Conservation (phyloP, 768 basidiomycete species). For the Lentinula sp. region DNA sequence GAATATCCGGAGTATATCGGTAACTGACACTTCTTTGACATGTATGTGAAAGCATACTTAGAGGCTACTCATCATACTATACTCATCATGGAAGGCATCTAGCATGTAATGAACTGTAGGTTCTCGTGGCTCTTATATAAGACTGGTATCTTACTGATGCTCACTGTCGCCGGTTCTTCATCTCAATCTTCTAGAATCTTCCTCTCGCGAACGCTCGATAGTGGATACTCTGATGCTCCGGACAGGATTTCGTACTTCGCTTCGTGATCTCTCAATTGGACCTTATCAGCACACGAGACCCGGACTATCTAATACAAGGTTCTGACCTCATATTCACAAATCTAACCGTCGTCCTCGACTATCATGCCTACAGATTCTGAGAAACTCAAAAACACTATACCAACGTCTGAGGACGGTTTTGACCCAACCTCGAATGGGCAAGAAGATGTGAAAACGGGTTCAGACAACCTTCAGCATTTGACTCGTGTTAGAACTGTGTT, state of each 20-base stretch:
- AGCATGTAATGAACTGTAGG: too few species aligned
- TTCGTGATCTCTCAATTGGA: background rate
- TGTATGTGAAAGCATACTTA: background rate
- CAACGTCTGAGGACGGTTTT: background rate
- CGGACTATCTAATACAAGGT: background rate
- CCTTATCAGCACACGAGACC: background rate
- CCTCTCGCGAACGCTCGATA: background rate
- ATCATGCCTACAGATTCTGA: background rate
- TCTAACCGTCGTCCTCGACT: background rate
- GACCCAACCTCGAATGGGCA: background rate
- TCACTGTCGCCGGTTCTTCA: too few species aligned
- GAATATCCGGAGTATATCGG: slow-evolving; percentile 10
- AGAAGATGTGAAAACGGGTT: background rate
- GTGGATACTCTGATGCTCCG: background rate
- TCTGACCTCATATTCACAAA: background rate
- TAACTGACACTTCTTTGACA: background rate
- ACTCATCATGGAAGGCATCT: too few species aligned
- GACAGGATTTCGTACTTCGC: background rate
- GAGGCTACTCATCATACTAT: too few species aligned
- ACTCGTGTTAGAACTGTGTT: background rate
- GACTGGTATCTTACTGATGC: too few species aligned
- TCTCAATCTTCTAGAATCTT: too few species aligned
- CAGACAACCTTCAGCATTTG: background rate
- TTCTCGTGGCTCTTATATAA: too few species aligned
- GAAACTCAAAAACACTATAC: background rate